Evolutionary conservation across 116 monocot species (phyloP).

Genomic region (Papilionanthe hybrid): DNA sequence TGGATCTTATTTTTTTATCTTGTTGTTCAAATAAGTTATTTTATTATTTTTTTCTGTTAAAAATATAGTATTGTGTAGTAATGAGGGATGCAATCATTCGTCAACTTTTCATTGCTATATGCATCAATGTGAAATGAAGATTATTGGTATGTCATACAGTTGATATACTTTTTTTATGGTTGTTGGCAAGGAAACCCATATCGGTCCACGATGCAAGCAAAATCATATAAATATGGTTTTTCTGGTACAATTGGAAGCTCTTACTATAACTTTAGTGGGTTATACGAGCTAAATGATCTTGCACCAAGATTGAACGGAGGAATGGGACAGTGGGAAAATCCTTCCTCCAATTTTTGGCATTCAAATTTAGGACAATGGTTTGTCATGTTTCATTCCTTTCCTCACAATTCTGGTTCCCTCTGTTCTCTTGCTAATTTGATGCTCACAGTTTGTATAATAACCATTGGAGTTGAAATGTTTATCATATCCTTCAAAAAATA

Average conservation of each 20-base stretch:
- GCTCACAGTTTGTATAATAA: no score
- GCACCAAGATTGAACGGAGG: constrained; percentile 50
- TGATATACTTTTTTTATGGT: not conserved
- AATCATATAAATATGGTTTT: constrained; percentile 71
- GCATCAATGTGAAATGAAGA: no score
- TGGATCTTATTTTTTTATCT: not conserved
- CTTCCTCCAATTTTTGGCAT: no score
- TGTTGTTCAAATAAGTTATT: not conserved
- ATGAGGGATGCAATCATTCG: not conserved
- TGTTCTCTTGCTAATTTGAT: no score
- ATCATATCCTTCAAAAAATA: no score
- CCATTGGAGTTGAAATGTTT: no score
- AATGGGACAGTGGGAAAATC: constrained; percentile 48
- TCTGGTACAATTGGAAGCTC: constrained; percentile 43
- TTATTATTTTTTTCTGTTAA: constrained; percentile 1
- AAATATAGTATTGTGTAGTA: not conserved
- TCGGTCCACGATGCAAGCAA: constrained; percentile 68
- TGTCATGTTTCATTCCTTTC: no score
- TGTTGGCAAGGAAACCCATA: constrained; percentile 56
- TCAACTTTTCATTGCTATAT: not conserved
- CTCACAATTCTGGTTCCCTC: no score
- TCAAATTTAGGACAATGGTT: no score
- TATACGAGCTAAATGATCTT: constrained; percentile 60
- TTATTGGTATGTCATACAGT: not conserved
- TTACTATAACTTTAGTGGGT: constrained; percentile 47